Percentiles rank a stretch among this genome's conserved stretches.
Conservation (phyloP, 768 basidiomycete genomes). For the Crassisporium funariophilum region DNA sequence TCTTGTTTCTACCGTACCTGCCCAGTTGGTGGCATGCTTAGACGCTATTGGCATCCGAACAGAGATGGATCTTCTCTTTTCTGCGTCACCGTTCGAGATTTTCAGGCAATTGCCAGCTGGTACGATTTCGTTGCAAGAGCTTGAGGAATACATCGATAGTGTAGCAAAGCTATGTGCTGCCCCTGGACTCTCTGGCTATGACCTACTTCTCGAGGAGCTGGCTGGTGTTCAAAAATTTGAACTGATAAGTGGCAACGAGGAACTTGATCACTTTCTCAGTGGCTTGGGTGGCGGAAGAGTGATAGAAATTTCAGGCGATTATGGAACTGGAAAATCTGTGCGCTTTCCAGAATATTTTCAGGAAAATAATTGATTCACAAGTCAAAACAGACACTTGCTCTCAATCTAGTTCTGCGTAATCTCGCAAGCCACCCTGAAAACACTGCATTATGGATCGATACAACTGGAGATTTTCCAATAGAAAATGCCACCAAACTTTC, state of each 20-base stretch:
- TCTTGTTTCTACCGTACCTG: constrained; percentile 40
- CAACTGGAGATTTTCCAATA: constrained; percentile 64
- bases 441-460: constrained; percentile 70
- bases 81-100: constrained; percentile 47
- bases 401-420: constrained; percentile 59
- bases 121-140: constrained; percentile 49
- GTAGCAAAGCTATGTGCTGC: constrained; percentile 49
- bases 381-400: constrained; percentile 62
- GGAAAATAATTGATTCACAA: not conserved
- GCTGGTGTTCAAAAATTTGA: constrained; percentile 18
- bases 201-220: constrained; percentile 26
- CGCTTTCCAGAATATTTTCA: constrained; percentile 17
- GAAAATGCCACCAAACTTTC: constrained; percentile 46
- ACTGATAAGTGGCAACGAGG: constrained; percentile 42
- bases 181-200: constrained; percentile 37
- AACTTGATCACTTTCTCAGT: constrained; percentile 54
- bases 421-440: constrained; percentile 40
- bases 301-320: constrained; percentile 70
- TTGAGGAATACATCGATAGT: constrained; percentile 39
- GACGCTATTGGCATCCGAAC: constrained; percentile 54
- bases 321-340: constrained; percentile 71
- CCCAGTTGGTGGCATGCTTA: constrained; percentile 46
- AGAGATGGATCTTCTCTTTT: constrained; percentile 60
- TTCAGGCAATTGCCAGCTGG: constrained; percentile 52
- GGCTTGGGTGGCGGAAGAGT: constrained; percentile 55